Evolutionary conservation across 345 rosid species (phyloP), one percentile per base, ranked within the genome.

Genomic region (Draba incana): DNA sequence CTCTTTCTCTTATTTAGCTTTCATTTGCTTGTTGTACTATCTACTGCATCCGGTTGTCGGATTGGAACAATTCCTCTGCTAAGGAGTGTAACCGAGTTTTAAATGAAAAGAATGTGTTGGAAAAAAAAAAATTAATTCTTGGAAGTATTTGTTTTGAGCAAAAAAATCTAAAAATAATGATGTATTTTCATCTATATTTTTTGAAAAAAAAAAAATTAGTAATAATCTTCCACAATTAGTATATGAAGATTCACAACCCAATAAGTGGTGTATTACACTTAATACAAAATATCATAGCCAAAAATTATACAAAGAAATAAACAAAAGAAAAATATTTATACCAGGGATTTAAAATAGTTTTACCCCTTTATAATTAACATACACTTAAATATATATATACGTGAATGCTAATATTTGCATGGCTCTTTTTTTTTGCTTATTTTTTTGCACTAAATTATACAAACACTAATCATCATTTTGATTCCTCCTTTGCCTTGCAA

Each of bases 401-500:
- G 68, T 51, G 61, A 43, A 52, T 62, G 62, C 14, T 28, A 71
- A 45, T 28, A 4, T 33, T 53, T n/a, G 55, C 55, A 62, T 35
- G n/a, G 12, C 4, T 50, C 23, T 45, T 23, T 10, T 3, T 4
- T 30, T 61, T 71, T 53, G 52, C 33, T 24, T 41, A 55, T 44
- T 45, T 55, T 7, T 16, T 10, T 37, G 12, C 16, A 52, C 8
- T 54, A 28, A 35, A 55, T 43, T 20, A 74, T 47, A 78, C 64
- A 79, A 31, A 31, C 69, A 64, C 70, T 62, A 81, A 42, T 89
- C 92, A 56, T 82, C 83, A 71, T 25, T 82, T 11, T 82, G 77
- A 66, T 80, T 77, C 83, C 81, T 87, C 80, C 84, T 88, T 46
- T 85, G 96, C 77, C 89, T 82, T 1, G 86, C 96, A 69, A 90